Conservation (phyloP, 2,329 filamentous ascomycete species). For the Aureobasidium sp. region DNA sequence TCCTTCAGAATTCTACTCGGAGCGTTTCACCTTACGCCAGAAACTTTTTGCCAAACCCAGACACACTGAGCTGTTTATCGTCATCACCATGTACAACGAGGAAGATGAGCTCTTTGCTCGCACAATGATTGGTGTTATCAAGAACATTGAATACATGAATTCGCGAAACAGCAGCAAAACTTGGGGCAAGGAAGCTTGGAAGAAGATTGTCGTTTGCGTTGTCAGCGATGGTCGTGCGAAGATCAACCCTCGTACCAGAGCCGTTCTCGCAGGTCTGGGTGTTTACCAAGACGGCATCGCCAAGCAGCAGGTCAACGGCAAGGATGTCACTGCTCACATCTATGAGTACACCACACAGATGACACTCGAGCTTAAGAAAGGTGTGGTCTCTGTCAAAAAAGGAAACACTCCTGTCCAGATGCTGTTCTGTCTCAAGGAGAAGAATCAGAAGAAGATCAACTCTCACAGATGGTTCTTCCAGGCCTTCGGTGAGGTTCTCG, state of each 20-base stretch:
- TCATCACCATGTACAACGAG: slow-evolving; percentile 98
- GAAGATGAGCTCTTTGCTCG: slow-evolving; percentile 93
- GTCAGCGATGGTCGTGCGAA: slow-evolving; percentile 95
- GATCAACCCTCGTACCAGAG: slow-evolving; percentile 87
- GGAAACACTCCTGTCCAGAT: slow-evolving; percentile 85
- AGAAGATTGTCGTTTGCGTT: slow-evolving; percentile 98
- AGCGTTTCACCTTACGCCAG: slow-evolving; percentile 87
- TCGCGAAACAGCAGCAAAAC: slow-evolving; percentile 88
- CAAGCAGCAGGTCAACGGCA: slow-evolving; percentile 93
- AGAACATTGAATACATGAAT: slow-evolving; percentile 99
- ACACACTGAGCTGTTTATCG: slow-evolving; percentile 92
- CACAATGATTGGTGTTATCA: slow-evolving; percentile 94
- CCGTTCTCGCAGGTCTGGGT: slow-evolving; percentile 83
- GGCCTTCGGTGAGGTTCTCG: slow-evolving; percentile 82
- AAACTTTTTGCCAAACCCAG: slow-evolving; percentile 84
- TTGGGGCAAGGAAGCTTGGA: slow-evolving; percentile 98
- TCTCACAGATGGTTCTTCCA: slow-evolving; percentile 99
- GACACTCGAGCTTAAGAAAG: slow-evolving; percentile 81
- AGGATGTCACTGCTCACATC: slow-evolving; percentile 94
- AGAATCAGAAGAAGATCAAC: slow-evolving; percentile 99
- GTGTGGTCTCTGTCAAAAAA: slow-evolving; percentile 75
- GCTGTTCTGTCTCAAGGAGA: slow-evolving; percentile 97
- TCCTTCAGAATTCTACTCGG: slow-evolving; percentile 75
- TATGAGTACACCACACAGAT: slow-evolving; percentile 90
- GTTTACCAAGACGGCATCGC: slow-evolving; percentile 98